Percentiles rank a stretch among this genome's conserved stretches.
These are phyloP conservation scores for Cercospora sp. DNA, from an alignment of 2,329 filamentous ascomycete genomes.

Conservation along the genomic window DNA sequence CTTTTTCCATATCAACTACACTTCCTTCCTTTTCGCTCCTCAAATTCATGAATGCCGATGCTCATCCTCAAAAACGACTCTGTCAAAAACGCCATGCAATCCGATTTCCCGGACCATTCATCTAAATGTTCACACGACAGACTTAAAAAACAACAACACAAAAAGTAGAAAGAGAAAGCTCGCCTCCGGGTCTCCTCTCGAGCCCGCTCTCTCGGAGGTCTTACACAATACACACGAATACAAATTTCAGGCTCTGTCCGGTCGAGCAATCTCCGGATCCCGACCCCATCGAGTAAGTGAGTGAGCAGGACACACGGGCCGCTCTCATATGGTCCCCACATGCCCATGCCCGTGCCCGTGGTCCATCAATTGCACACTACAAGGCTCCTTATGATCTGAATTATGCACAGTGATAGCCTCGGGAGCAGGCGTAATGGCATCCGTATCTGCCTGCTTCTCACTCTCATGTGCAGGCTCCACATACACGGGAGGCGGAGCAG, in stretches of 20 bases:
- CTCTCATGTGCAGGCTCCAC: slow-evolving; percentile 19
- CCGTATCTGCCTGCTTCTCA: not conserved
- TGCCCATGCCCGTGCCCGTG: slow-evolving; percentile 10
- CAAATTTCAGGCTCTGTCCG: too few relatives aligned
- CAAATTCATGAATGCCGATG: not conserved
- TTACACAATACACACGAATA: not conserved
- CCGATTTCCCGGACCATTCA: not conserved
- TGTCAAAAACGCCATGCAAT: not conserved
- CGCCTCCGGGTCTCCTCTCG: not conserved
- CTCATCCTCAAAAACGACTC: not conserved
- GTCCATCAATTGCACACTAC: slow-evolving; percentile 10
- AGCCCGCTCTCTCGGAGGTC: not conserved
- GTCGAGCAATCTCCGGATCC: too few relatives aligned
- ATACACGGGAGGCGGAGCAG: slow-evolving; percentile 31
- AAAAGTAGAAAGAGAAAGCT: not conserved
- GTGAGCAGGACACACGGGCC: too few relatives aligned
- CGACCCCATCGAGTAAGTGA: too few relatives aligned
- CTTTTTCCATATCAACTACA: too few relatives aligned
- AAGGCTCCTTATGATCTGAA: slow-evolving; percentile 13
- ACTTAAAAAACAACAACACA: not conserved
- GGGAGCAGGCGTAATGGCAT: slow-evolving; percentile 11
- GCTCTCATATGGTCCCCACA: not conserved
- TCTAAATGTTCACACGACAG: not conserved
- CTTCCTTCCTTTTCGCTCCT: not conserved
- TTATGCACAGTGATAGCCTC: not conserved